Evolutionary conservation across 2,329 filamentous ascomycete species (phyloP).

Genomic region (Paramyrothecium sp.): DNA sequence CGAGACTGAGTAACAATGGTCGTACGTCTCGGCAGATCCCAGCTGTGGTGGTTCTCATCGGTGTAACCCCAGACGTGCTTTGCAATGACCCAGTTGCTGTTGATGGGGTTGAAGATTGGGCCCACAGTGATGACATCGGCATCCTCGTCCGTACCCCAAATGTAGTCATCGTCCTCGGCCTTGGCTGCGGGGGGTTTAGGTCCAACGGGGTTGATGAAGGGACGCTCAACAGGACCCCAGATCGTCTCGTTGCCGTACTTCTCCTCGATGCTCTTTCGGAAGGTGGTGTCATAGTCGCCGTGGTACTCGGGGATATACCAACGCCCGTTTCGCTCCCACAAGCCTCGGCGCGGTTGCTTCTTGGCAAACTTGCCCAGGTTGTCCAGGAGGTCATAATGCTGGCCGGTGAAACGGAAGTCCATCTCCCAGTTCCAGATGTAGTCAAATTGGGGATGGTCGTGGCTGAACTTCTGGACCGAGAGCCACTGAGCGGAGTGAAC

Average conservation of each 20-base stretch:
- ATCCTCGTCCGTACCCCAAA: conserved; percentile 75
- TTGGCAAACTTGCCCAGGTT: conserved; percentile 62
- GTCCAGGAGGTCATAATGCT: conserved; percentile 77
- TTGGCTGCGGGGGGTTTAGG: conserved; percentile 60
- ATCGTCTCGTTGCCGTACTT: conserved; percentile 52
- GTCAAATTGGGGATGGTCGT: conserved; percentile 76
- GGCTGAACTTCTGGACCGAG: conserved; percentile 72
- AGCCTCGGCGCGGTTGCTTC: conserved; percentile 66
- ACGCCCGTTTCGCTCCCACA: conserved; percentile 72
- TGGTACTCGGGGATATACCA: conserved; percentile 71
- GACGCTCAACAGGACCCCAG: conserved; percentile 64
- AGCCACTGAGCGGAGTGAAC: conserved; percentile 67
- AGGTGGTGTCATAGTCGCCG: conserved; percentile 65
- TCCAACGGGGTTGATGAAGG: conserved; percentile 61
- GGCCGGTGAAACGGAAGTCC: conserved; percentile 75
- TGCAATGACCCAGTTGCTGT: conserved; percentile 71
- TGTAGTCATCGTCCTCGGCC: conserved; percentile 63
- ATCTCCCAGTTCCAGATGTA: conserved; percentile 89
- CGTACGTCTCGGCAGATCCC: conserved; percentile 66
- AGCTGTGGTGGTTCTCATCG: conserved; percentile 44
- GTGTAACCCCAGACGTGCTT: conserved; percentile 68
- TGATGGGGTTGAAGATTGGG: conserved; percentile 74
- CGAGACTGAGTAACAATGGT: conserved; percentile 79
- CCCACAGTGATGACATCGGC: conserved; percentile 73
- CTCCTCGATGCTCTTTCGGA: conserved; percentile 61